phyloP scores from a whole-genome alignment of 129 eudicot species.

The Flaveria sonorensis region DNA sequence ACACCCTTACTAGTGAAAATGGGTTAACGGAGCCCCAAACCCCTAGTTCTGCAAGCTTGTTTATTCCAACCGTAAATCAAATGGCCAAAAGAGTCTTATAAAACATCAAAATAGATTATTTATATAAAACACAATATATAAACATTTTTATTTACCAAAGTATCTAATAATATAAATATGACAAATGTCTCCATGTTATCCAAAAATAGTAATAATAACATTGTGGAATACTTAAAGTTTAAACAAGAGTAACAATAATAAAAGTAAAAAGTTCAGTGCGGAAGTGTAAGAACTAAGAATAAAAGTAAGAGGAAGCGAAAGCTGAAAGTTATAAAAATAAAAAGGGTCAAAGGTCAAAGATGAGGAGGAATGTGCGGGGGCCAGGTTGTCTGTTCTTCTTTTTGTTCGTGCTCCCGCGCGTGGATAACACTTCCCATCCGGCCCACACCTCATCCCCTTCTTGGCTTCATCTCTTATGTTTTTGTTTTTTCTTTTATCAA shows the following conservation, averaged over 20 bases:
- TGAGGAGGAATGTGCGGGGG: conserved; percentile 70
- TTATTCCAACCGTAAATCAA: neutral
- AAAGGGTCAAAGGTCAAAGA: conserved; percentile 73
- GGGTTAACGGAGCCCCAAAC: too few species aligned
- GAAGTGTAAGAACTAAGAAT: conserved; percentile 4
- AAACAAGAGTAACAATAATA: neutral
- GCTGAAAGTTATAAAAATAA: neutral
- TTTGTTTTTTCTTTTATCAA: too few species aligned
- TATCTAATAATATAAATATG: neutral
- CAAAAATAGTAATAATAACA: neutral
- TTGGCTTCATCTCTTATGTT: too few species aligned
- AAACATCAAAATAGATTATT: neutral
- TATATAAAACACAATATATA: neutral
- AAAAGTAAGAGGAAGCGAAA: neutral
- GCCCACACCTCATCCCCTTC: neutral
- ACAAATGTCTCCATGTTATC: neutral
- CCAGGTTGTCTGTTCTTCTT: conserved; percentile 45
- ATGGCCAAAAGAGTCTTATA: too few species aligned
- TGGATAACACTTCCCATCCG: conserved; percentile 28
- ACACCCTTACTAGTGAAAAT: too few species aligned
- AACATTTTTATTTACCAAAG: neutral
- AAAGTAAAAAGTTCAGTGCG: neutral
- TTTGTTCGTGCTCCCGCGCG: conserved; percentile 34
- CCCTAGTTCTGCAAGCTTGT: too few species aligned
- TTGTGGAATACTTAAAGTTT: neutral